Evolutionary conservation across 257 asterid genomes (phyloP).

Genomic region (Przewalskia tangutica): DNA sequence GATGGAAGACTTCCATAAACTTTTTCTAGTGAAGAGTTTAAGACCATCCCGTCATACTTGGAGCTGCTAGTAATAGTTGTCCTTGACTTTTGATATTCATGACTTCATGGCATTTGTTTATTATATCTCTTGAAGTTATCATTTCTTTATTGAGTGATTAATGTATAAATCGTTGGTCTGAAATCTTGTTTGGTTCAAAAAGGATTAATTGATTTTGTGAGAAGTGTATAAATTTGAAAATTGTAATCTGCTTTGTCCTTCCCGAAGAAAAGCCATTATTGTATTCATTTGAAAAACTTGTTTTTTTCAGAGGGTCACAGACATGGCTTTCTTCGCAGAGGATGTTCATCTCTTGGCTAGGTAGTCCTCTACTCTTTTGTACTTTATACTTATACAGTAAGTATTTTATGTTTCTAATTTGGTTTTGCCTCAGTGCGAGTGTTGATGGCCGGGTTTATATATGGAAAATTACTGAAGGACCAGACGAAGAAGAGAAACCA

Average conservation of each 20-base stretch:
- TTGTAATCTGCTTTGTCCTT: background rate
- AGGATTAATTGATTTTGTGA: background rate
- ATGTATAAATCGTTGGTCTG: background rate
- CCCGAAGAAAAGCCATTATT: background rate
- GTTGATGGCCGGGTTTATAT: slow-evolving; percentile 90
- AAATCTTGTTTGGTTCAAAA: background rate
- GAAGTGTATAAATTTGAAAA: background rate
- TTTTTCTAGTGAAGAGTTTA: background rate
- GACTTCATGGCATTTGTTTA: background rate
- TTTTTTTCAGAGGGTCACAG: slow-evolving; percentile 89
- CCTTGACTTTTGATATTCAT: background rate
- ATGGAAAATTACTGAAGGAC: slow-evolving; percentile 93
- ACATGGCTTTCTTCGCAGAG: slow-evolving; percentile 98
- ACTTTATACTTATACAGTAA: slow-evolving; percentile 4
- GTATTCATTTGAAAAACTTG: background rate
- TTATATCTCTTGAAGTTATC: background rate
- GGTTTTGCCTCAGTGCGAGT: slow-evolving; percentile 59
- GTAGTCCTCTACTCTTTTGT: slow-evolving; percentile 26
- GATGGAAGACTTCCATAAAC: background rate
- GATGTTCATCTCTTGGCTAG: slow-evolving; percentile 98
- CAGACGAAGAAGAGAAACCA: slow-evolving; percentile 90
- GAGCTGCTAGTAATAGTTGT: background rate
- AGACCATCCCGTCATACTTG: background rate
- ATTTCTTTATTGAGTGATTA: background rate
- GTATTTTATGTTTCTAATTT: slow-evolving; percentile 15